Base-by-base conservation (phyloP, 2,329 filamentous ascomycete species). In the Gaeumannomyces sp. region DNA sequence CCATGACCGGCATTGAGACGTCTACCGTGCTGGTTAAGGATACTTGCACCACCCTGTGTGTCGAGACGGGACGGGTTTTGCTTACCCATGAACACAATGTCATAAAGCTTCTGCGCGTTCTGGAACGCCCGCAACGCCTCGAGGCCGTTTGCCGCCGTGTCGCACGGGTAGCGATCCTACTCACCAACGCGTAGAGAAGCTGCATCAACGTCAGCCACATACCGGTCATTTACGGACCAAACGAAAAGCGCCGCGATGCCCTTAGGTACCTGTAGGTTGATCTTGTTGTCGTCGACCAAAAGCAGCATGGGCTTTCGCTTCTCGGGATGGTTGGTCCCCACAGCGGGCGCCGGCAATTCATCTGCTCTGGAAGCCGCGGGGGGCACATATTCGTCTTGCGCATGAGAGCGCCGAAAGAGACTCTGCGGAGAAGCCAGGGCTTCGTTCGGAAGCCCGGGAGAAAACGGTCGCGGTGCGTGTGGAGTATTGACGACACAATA, bases 1-100 rank as follows among this genome's bases (percentile, higher is more conserved):
- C 80, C 70, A 86, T 81, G 3, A 85, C 72, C 0, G 84, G 84
- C 84, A 87, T 86, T 64, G 79, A 84, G 1, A 85, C 80, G 67
- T 86, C 84, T 69, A 27, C 25, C 50, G 50, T 31, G 29, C 29
- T 31, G 29, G 29, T 31, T 31, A 31, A 31, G 29, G 29, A 31
- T 31, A 31, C 29, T 31, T 31, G 29, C 29, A 31, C 29, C 29
- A 31, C 29, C 29, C 29, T 31, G 29, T 31, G 29, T 31, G 29
- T 31, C 29, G 29, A 31, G 29, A 31, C 29, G 29, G 29, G 29
- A 31, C 29, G 29, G 29, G 29, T 31, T 31, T 31, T 31, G 16
- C 65, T n/a, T 59, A 67, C 67, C 67, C 70, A 78, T 80, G 5
- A 80, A 67, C 0, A 80, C 67, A 62, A 72, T 31, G 29, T 31